Conservation (phyloP, 768 basidiomycete species). For the Porphyrellus cyaneotinctus region DNA sequence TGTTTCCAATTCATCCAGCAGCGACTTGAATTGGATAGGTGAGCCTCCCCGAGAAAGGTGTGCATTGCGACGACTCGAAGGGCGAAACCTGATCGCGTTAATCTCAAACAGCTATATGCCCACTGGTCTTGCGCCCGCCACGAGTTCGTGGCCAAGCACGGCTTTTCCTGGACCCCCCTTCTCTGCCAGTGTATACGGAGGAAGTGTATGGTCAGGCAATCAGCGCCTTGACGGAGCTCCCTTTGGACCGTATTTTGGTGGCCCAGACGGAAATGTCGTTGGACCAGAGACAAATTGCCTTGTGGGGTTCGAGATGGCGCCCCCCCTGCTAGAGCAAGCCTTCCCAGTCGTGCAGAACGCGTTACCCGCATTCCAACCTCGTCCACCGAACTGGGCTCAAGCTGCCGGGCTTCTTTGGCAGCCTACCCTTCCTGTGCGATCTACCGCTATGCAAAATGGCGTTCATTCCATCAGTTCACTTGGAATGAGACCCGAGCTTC, state of each 20-base stretch:
- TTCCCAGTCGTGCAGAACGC: background rate
- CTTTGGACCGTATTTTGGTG: background rate
- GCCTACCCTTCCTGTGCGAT: slow-evolving; percentile 3
- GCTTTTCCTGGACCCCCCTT: background rate
- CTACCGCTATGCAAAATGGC: background rate
- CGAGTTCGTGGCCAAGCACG: slow-evolving; percentile 1
- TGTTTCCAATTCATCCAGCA: background rate
- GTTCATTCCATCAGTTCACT: background rate
- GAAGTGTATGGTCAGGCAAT: background rate
- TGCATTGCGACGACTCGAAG: background rate
- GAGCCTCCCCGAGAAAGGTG: slow-evolving; percentile 11
- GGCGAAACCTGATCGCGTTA: background rate
- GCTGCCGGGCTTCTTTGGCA: background rate
- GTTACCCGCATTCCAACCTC: background rate
- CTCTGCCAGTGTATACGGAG: background rate
- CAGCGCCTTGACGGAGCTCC: background rate
- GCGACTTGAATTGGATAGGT: background rate
- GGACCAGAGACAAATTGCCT: background rate
- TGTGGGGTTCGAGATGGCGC: background rate
- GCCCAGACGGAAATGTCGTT: background rate
- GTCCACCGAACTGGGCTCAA: background rate
- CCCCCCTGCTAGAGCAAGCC: background rate
- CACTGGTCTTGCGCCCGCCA: background rate
- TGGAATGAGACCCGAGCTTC: background rate
- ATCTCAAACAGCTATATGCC: background rate